Evolutionary conservation across 257 asterid genomes (phyloP), one percentile per base, ranked within the genome.

Genomic region (Coffea canephora): DNA sequence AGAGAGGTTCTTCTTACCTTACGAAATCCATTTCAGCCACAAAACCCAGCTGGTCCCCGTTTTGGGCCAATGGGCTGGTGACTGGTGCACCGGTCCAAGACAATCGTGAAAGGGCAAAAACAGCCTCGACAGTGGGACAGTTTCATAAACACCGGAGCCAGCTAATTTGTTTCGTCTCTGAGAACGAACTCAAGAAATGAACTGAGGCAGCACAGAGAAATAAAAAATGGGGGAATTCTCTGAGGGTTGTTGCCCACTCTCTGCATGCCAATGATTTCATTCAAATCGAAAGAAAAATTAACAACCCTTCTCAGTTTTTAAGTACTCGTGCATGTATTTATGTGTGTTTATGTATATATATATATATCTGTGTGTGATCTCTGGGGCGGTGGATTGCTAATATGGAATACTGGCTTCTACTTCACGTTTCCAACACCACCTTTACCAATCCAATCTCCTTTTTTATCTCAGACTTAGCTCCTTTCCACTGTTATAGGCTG

Each of bases 251-350:
- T 76, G 79, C 79, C 72, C 61, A 21, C 66, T 45, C 61, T 64
- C 79, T 76, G 79, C 52, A 46, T n/a, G 50, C 79, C 79, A 13
- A 14, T 76, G 79, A 62, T 76, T 45, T 76, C 79, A n/a, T 43
- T 49, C 45, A 34, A 31, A 5, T 25, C 6, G 46, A 48, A 36
- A 13, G 6, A 27, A 8, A 3, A 46, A 73, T 3, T 39, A 76
- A 76, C 79, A 76, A 14, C 79, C 64, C 73, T 76, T 76, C 2
- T 21, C 25, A 45, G 36, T 39, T 27, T 39, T 39, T 39, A 12
- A 1, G 8, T 31, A 10, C 21, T 16, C 27, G 21, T 31, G 21
- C 31, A 45, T 66, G 8, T 27, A 18, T 9, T 4, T 66, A 15
- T 66, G 39, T 66, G 27, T 27, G 27, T 27, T 27, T 27, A 27